Conservation (phyloP, 805 yeast genomes). For the Lachancea sp. region DNA sequence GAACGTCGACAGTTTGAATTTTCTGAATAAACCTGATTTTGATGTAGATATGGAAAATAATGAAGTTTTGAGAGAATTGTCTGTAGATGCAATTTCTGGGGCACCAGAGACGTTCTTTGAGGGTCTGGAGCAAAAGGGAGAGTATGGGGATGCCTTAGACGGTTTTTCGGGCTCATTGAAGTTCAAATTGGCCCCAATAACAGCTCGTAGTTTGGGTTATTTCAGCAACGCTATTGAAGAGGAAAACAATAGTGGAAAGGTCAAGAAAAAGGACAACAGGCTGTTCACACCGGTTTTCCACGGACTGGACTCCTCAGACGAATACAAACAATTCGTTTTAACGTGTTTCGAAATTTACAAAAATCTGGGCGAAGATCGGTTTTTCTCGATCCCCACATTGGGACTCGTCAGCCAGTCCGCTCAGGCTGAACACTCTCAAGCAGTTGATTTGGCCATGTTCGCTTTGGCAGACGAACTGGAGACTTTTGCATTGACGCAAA, state of each 20-base stretch:
- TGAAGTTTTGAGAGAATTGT: constrained; percentile 17
- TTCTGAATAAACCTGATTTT: constrained; percentile 13
- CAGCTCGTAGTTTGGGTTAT: constrained; percentile 37
- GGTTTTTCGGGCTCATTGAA: constrained; percentile 34
- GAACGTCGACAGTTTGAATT: constrained; percentile 26
- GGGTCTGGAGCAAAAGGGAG: constrained; percentile 9
- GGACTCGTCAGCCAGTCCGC: constrained; percentile 34
- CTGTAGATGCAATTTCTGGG: constrained; percentile 17
- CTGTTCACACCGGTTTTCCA: constrained; percentile 37
- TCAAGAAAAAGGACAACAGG: constrained; percentile 37
- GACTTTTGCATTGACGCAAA: constrained; percentile 28
- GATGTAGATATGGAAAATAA: constrained; percentile 12
- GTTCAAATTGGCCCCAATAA: constrained; percentile 43
- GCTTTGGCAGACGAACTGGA: constrained; percentile 33
- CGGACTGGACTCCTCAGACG: constrained; percentile 36
- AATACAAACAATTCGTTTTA: constrained; percentile 43
- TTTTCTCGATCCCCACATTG: constrained; percentile 37
- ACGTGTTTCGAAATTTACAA: constrained; percentile 49
- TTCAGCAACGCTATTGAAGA: constrained; percentile 26
- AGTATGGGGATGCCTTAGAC: constrained; percentile 31
- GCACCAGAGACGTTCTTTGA: constrained; percentile 14
- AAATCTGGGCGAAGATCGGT: constrained; percentile 39
- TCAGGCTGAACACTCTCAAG: constrained; percentile 32
- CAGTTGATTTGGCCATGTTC: constrained; percentile 33
- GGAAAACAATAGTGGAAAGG: constrained; percentile 7